Percentiles rank a stretch among this genome's conserved stretches.
Conservation (phyloP, 768 basidiomycete species). For the Trametes maxima region DNA sequence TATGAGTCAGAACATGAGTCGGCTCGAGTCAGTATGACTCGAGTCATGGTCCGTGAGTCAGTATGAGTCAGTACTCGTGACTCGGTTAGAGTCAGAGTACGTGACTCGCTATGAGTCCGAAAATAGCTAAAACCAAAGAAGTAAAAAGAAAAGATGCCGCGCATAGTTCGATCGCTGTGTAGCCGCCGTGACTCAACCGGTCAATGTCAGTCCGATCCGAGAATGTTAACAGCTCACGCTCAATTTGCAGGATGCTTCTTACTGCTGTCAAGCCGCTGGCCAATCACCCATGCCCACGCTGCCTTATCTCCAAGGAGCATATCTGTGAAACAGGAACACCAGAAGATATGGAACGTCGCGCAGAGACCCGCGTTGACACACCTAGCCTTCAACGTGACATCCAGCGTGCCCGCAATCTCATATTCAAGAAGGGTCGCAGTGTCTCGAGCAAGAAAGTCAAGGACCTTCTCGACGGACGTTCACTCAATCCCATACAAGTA, state of each 20-base stretch:
- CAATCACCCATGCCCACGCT: slow-evolving; percentile 42
- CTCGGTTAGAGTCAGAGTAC: no score
- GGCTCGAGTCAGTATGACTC: no score
- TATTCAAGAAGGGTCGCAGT: slow-evolving; percentile 24
- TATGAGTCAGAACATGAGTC: no score
- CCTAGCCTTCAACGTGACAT: not conserved
- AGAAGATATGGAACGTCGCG: not conserved
- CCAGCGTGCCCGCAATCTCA: slow-evolving; percentile 14
- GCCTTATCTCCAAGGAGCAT: slow-evolving; percentile 32
- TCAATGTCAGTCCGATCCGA: no score
- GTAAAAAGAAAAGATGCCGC: no score
- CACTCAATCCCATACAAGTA: slow-evolving; percentile 26
- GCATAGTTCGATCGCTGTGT: no score
- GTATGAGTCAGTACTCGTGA: no score
- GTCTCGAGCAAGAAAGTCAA: slow-evolving; percentile 15
- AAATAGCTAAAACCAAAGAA: no score
- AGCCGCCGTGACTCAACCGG: no score
- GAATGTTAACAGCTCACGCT: not conserved
- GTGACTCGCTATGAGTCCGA: no score
- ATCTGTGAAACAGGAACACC: slow-evolving; percentile 35
- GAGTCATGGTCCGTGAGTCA: no score
- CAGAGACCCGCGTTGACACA: slow-evolving; percentile 4
- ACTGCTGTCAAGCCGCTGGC: slow-evolving; percentile 42
- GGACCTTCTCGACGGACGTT: slow-evolving; percentile 18
- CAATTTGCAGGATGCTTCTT: slow-evolving; percentile 36